Conservation (phyloP, 2,329 filamentous ascomycete species). For the Penicillium italicum region DNA sequence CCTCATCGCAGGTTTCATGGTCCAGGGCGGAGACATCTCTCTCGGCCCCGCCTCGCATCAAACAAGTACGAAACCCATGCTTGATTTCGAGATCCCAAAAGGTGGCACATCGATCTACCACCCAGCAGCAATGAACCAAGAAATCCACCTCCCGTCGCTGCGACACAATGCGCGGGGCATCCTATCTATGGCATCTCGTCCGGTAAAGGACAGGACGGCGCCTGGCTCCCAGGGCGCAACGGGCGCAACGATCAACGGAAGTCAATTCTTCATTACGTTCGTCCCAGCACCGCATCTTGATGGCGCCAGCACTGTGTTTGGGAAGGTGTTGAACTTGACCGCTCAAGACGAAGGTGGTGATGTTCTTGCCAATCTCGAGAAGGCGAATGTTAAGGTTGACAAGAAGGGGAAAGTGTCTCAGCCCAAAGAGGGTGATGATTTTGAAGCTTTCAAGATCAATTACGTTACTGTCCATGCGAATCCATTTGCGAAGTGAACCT, state of each 20-base stretch:
- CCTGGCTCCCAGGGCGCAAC: constrained; percentile 45
- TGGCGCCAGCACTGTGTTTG: constrained; percentile 65
- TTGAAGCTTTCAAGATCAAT: constrained; percentile 54
- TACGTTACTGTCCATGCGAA: constrained; percentile 62
- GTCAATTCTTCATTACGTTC: constrained; percentile 63
- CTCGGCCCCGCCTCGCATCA: constrained; percentile 44
- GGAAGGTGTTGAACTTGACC: constrained; percentile 51
- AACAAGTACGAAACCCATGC: constrained; percentile 39
- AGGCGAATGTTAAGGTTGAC: constrained; percentile 58
- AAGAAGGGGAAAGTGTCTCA: constrained; percentile 57
- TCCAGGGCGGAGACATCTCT: constrained; percentile 57
- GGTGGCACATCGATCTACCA: constrained; percentile 55
- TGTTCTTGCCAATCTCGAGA: constrained; percentile 51
- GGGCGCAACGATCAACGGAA: constrained; percentile 49
- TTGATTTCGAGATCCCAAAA: constrained; percentile 50
- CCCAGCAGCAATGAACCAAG: constrained; percentile 56
- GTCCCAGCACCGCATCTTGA: constrained; percentile 61
- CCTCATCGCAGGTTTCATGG: constrained; percentile 61
- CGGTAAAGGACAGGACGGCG: constrained; percentile 43
- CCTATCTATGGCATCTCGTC: constrained; percentile 58
- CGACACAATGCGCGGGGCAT: constrained; percentile 57
- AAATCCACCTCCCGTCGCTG: constrained; percentile 56
- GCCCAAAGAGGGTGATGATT: constrained; percentile 40
- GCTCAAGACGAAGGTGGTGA: constrained; percentile 45
- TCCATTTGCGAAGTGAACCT: constrained; percentile 55